Evolutionary conservation across 768 basidiomycete species (phyloP), one percentile per base, ranked within the genome.

Genomic region (Lactarius psammicola): DNA sequence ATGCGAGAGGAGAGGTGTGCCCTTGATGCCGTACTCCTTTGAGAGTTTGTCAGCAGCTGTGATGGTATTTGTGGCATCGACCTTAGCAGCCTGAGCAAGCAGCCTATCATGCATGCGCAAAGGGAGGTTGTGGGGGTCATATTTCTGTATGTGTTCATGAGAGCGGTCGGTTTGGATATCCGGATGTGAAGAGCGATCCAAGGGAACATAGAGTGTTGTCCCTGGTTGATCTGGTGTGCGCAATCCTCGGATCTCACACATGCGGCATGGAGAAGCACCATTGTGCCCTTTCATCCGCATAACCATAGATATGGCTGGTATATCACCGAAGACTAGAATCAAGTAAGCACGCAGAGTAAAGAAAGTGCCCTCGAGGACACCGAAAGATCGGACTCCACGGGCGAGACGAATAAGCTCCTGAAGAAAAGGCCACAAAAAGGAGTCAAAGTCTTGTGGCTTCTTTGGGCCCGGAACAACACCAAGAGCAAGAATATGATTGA

Each of bases 401-500:
- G 75, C 75, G 0, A 82, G 75, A 15, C 71, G 56, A 0, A 76
- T 31, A 6, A 78, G 65, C 64, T 82, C 80, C 4, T 80, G 68
- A 6, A 77, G 68, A 1, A 80, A 66, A 0, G 78, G 80, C 36
- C 59, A 66, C 0, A 78, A 71, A 59, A 82, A 83, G 0, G 80
- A 80, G 33, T 75, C 74, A 7, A 79, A 33, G 53, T 80, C 76
- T 40, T 76, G 75, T 0, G 82, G 79, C 44, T 78, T 77, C 20
- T 77, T 75, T 0, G 79, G 82, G 0, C 83, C 80, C 1, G 81
- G 82, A 56, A 84, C 80, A 55, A 82, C 72, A 15, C 80, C 79
- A 10, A 81, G 49, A 33, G 73, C 74, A 3, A 84, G 56, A 5
- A 82, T 70, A 44, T 81, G 60, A 6, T 75, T 60, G 13, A 76